These are phyloP conservation scores for Podaxis mareebaensis DNA, from an alignment of 768 basidiomycete genomes.

Conservation along the genomic window DNA sequence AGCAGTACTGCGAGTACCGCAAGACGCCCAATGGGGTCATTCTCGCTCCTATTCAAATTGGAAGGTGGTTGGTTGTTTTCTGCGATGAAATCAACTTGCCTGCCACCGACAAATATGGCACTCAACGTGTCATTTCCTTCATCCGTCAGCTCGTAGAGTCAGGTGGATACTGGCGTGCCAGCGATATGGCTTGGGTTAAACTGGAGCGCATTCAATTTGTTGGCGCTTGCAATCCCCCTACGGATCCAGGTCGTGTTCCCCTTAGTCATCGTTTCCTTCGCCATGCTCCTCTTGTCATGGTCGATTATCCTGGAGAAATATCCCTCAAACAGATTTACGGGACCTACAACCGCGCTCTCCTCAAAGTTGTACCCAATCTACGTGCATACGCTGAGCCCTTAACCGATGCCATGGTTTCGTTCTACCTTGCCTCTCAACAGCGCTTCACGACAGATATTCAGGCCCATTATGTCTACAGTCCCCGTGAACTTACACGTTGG, in stretches of 20 bases:
- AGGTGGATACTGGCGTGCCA: conserved; percentile 92
- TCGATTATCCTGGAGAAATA: conserved; percentile 96
- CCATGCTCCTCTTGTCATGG: conserved; percentile 97
- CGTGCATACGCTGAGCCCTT: conserved; percentile 92
- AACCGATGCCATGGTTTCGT: conserved; percentile 95
- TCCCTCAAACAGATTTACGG: conserved; percentile 99
- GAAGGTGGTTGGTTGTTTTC: conserved; percentile 99
- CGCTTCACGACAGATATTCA: conserved; percentile 96
- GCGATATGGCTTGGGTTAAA: conserved; percentile 96
- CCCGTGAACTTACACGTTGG: conserved; percentile 98
- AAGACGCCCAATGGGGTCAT: conserved; percentile 99
- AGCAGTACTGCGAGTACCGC: conserved; percentile 98
- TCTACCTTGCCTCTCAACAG: conserved; percentile 93
- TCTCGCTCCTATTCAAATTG: conserved; percentile 90
- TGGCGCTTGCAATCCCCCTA: conserved; percentile 98
- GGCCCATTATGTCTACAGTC: conserved; percentile 98
- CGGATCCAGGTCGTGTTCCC: conserved; percentile 98
- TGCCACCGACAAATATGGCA: conserved; percentile 96
- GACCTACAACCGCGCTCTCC: conserved; percentile 93
- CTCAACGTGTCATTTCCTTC: conserved; percentile 98
- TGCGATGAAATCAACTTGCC: conserved; percentile 99
- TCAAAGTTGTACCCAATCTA: conserved; percentile 94
- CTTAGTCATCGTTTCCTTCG: conserved; percentile 96
- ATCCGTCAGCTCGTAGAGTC: conserved; percentile 94
- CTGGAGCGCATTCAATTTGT: conserved; percentile 99